These are phyloP conservation scores for Tillandsia leiboldiana DNA, from an alignment of 176 grass and related monocot species.

Conservation along the genomic window DNA sequence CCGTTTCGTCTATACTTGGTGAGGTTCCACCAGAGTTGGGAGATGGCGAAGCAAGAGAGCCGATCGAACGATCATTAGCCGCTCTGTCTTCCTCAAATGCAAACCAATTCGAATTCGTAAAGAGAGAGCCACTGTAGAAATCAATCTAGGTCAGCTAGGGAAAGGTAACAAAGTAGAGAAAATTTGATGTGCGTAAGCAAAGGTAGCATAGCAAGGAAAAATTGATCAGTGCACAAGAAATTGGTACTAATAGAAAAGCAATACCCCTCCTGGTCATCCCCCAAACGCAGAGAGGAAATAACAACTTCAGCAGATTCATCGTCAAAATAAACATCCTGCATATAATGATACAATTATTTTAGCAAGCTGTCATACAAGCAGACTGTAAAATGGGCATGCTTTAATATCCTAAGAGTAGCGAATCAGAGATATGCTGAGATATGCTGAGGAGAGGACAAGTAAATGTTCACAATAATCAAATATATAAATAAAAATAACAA, in stretches of 20 bases:
- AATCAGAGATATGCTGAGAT: no score
- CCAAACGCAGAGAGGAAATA: conserved; percentile 73
- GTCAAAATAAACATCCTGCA: conserved; percentile 97
- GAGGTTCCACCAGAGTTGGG: conserved; percentile 49
- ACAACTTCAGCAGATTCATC: conserved; percentile 94
- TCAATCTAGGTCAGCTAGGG: conserved; percentile 24
- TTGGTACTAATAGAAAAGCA: background rate
- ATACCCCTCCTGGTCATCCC: conserved; percentile 78
- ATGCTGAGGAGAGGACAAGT: no score
- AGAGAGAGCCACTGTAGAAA: conserved; percentile 56
- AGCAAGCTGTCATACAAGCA: background rate
- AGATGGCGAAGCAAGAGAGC: conserved; percentile 53
- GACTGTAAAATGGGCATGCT: background rate
- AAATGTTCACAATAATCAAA: no score
- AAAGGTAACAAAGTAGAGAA: background rate
- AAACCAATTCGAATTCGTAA: conserved; percentile 99
- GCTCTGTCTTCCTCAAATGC: conserved; percentile 89
- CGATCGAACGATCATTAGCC: conserved; percentile 41
- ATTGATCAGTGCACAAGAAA: background rate
- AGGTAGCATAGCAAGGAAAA: background rate
- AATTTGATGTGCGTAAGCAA: background rate
- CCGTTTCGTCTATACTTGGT: conserved; percentile 24
- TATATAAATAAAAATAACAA: no score
- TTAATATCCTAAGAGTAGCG: no score
- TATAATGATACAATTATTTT: conserved; percentile 9